A percentile compares a stretch with the other conserved stretches of the same genome.
Conservation (phyloP, 345 rosid species). For the Linum tenue region DNA sequence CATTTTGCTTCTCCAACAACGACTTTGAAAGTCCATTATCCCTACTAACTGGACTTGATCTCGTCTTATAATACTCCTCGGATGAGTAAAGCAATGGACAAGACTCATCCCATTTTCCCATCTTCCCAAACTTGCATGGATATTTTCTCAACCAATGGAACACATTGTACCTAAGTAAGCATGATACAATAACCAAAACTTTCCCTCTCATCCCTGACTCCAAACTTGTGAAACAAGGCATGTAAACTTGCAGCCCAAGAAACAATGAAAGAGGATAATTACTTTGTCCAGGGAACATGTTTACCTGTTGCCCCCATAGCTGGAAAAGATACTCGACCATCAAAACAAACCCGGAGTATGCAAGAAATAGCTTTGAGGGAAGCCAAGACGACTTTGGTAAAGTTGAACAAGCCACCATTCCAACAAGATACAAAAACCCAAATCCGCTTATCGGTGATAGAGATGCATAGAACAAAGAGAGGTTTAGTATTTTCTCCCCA, state of each 20-base stretch:
- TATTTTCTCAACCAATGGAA: conserved; percentile 30
- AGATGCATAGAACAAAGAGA: conserved; percentile 32
- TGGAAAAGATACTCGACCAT: conserved; percentile 37
- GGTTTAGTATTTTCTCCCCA: conserved; percentile 31
- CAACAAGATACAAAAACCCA: conserved; percentile 32
- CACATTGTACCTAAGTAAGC: conserved; percentile 33
- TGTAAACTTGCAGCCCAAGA: conserved; percentile 26
- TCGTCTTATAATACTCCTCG: conserved; percentile 20
- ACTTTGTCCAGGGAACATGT: conserved; percentile 31
- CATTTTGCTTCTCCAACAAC: conserved; percentile 10
- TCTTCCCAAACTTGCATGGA: conserved; percentile 10
- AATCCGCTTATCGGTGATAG: conserved; percentile 32
- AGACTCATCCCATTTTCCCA: conserved; percentile 29
- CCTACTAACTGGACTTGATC: conserved; percentile 5
- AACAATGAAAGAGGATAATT: conserved; percentile 20
- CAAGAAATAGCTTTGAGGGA: conserved; percentile 29
- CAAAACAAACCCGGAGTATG: conserved; percentile 31
- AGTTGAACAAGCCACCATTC: conserved; percentile 26
- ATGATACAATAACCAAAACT: conserved; percentile 32
- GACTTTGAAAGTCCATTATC: conserved; percentile 12
- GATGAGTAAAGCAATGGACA: conserved; percentile 25
- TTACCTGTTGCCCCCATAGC: conserved; percentile 27
- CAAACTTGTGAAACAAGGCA: conserved; percentile 28
- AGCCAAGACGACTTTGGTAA: conserved; percentile 35
- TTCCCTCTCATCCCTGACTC: conserved; percentile 38